These are phyloP conservation scores for Lactifluus subvellereus DNA, from an alignment of 768 basidiomycete species.

Conservation along the genomic window DNA sequence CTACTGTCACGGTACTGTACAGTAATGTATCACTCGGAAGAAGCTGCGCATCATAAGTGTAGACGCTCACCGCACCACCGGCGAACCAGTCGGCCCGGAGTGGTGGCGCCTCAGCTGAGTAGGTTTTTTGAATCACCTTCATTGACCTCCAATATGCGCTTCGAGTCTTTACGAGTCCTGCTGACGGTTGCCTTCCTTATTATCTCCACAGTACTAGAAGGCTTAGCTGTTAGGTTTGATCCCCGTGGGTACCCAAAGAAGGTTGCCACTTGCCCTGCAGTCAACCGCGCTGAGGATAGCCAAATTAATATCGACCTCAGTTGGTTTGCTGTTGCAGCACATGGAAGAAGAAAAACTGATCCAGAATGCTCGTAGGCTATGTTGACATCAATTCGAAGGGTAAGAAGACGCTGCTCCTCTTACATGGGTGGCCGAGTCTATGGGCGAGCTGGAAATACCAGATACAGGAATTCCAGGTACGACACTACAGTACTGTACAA, in stretches of 20 bases:
- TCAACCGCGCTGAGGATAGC: conserved; percentile 18
- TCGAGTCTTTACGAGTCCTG: not conserved
- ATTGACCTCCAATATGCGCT: not conserved
- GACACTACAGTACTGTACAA: not conserved
- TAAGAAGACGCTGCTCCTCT: conserved; percentile 51
- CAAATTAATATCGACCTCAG: conserved; percentile 12
- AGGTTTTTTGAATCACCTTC: no score
- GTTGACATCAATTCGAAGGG: conserved; percentile 55
- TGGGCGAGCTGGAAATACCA: conserved; percentile 75
- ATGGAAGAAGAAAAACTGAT: not conserved
- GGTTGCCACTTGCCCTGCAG: conserved; percentile 12
- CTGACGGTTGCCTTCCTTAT: not conserved
- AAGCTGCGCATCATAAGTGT: no score
- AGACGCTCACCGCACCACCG: no score
- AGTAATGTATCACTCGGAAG: no score
- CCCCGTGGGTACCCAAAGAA: conserved; percentile 20
- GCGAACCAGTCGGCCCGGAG: no score
- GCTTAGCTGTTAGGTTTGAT: not conserved
- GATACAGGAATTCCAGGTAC: conserved; percentile 58
- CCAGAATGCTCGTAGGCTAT: conserved; percentile 33
- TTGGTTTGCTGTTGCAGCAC: not conserved
- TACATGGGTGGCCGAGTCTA: conserved; percentile 75
- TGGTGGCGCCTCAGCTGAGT: no score
- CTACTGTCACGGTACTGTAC: no score
- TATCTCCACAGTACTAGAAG: not conserved